Conservation (phyloP, 2,329 filamentous ascomycete genomes). For the Paraphaeosphaeria sporulosa region DNA sequence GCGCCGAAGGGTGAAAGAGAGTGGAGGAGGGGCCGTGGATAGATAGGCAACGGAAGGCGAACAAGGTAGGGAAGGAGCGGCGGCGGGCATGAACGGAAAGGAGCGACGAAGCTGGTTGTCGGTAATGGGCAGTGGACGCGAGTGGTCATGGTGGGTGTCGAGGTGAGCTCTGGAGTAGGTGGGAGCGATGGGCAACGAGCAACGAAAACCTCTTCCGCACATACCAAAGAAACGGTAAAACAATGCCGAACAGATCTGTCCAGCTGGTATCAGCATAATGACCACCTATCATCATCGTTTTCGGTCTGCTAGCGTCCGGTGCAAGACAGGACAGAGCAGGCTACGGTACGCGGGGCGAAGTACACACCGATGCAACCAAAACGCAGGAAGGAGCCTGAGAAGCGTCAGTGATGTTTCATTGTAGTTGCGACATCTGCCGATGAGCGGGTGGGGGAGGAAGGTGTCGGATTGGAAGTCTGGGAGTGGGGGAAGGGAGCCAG, state of each 20-base stretch:
- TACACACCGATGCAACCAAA: conserved; percentile 1
- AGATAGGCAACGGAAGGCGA: no score
- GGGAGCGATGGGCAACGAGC: no score
- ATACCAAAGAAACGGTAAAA: neutral
- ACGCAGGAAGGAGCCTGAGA: neutral
- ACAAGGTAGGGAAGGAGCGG: no score
- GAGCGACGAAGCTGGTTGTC: no score
- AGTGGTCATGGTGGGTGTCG: no score
- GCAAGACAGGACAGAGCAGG: neutral
- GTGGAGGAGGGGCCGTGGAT: neutral
- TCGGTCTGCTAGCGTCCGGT: neutral
- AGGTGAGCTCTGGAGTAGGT: no score
- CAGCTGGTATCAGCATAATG: neutral
- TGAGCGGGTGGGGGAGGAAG: neutral
- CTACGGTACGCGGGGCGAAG: neutral
- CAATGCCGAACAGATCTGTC: neutral
- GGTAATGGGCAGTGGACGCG: no score
- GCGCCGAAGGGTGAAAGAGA: neutral
- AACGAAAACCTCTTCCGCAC: neutral
- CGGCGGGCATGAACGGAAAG: no score
- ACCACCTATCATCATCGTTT: neutral
- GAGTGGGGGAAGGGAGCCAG: no score
- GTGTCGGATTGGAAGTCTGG: neutral
- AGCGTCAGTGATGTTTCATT: neutral
- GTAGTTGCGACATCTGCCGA: neutral